phyloP scores from a whole-genome alignment of 805 yeast genomes.

The Blastobotrys mokoenaii region DNA sequence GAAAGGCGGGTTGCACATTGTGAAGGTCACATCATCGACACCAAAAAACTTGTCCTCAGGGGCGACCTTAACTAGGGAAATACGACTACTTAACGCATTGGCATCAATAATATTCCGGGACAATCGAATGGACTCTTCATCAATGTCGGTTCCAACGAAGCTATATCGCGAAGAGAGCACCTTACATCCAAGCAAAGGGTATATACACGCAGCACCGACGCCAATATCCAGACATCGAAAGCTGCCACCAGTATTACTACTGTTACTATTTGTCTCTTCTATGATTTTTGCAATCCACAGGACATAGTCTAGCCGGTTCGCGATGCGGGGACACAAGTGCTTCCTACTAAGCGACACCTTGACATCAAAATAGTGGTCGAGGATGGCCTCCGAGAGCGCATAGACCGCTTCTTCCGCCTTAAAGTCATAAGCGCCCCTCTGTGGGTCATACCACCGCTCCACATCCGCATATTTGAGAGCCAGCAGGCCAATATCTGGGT shows the following conservation, averaged over 20 bases:
- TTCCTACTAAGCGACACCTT: constrained; percentile 7
- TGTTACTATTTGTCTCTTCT: constrained; percentile 11
- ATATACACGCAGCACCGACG: constrained; percentile 41
- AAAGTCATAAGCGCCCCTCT: constrained; percentile 7
- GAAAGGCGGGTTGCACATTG: constrained; percentile 50
- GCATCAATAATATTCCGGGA: constrained; percentile 24
- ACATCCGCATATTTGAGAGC: not conserved
- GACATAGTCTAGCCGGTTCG: constrained; percentile 25
- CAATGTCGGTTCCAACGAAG: constrained; percentile 38
- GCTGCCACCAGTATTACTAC: too few species aligned
- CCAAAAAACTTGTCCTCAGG: not conserved
- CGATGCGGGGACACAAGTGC: constrained; percentile 16
- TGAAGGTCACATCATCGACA: constrained; percentile 19
- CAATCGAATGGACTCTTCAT: constrained; percentile 25
- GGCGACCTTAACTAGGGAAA: not conserved
- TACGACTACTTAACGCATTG: constrained; percentile 22
- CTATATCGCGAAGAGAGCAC: constrained; percentile 7
- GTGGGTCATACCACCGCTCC: not conserved
- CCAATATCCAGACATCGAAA: constrained; percentile 33
- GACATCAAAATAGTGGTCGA: constrained; percentile 12
- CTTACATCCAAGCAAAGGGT: constrained; percentile 34
- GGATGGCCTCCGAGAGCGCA: constrained; percentile 8
- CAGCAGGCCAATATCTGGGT: not conserved
- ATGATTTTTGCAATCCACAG: constrained; percentile 22
- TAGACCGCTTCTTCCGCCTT: constrained; percentile 6